Conservation (phyloP, 2,329 filamentous ascomycete species). For the Aureobasidium pullulans region DNA sequence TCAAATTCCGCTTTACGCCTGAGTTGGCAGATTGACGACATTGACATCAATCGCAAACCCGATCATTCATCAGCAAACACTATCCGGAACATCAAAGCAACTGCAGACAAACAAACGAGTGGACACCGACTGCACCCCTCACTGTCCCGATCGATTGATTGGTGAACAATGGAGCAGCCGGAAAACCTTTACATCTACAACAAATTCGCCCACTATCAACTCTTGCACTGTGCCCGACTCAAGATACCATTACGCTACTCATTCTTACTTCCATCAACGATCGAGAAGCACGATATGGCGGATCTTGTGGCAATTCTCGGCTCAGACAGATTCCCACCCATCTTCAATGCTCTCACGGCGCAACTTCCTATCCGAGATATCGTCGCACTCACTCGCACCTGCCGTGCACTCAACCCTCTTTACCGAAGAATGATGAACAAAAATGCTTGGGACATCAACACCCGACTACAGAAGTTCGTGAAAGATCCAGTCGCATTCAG, state of each 20-base stretch:
- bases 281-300: background rate
- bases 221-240: background rate
- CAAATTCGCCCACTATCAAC: background rate
- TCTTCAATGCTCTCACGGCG: background rate
- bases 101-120: too few species aligned
- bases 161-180: background rate
- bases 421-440: background rate
- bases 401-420: background rate
- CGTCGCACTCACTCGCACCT: background rate
- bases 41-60: too few species aligned
- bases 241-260: background rate
- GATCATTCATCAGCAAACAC: too few species aligned
- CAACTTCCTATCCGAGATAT: background rate
- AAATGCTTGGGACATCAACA: constrained; percentile 1
- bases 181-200: background rate
- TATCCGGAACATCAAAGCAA: too few species aligned
- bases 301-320: background rate
- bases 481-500: background rate
- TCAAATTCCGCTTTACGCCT: too few species aligned
- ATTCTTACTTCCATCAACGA: background rate
- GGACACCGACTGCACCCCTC: too few species aligned
- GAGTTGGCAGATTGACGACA: too few species aligned
- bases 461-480: background rate
- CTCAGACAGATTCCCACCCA: background rate
- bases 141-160: background rate